Evolutionary conservation across 768 basidiomycete genomes (phyloP), one percentile per base, ranked within the genome.

Genomic region (Boletus sp.): DNA sequence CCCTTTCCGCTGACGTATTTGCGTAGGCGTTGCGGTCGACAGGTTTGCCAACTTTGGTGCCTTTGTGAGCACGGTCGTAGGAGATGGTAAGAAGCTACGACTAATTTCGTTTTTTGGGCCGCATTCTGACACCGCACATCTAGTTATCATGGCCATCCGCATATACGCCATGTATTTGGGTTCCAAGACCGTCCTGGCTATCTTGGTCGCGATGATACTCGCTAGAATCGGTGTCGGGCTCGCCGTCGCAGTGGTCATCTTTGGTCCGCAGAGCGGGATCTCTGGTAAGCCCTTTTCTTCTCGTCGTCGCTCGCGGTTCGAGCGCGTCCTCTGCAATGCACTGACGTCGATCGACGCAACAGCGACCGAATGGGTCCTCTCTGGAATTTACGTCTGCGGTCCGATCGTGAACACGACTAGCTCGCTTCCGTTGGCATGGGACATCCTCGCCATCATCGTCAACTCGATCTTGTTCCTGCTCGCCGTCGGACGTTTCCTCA

Each of bases 91-190:
- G 41, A 55, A 28, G 6, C 24, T 42, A 12, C 10, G 15, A 47
- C 11, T 7, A n/a, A 6, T 15, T 1, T 48, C n/a, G n/a, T n/a
- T n/a, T n/a, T n/a, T n/a, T n/a, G n/a, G 12, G 0, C 28, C 11
- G 1, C 10, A 2, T 44, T 32, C 52, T 55, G 17, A 55, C 14
- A 11, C 10, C 15, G 1, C 18, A 15, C 28, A 15, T 28, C 9
- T n/a, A 65, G 63, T 33, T 28, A 57, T 65, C 50, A 65, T 65
- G 45, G 30, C 55, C 37, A 50, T 67, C 51, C 59, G 65, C 24
- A 47, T 64, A 40, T 67, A 66, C 39, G 54, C 64, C 46, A 66
- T 66, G 64, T 65, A 65, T 30, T 46, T 65, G 3, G 47, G 54
- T 17, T 65, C 64, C 4, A 58, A 39, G 18, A 33, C 4, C 24